These are phyloP conservation scores for Cyberlindnera meyerae DNA, from an alignment of 805 yeast species.

Conservation along the genomic window DNA sequence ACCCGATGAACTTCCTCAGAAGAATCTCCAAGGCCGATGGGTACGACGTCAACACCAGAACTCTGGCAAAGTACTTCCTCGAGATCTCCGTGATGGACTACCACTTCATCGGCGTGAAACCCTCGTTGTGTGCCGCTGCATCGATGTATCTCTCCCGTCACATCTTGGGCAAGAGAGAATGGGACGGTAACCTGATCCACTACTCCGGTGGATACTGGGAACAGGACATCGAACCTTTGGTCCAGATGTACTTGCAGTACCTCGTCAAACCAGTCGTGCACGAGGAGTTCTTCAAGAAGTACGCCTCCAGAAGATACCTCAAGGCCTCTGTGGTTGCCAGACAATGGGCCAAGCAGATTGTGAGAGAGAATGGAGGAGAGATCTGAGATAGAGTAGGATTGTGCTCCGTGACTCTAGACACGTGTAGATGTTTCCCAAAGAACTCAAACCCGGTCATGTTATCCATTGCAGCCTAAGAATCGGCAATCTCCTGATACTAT, in stretches of 20 bases:
- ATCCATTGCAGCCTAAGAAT: constrained; percentile 21
- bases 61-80: constrained; percentile 80
- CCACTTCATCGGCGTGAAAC: constrained; percentile 69
- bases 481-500: constrained; percentile 23
- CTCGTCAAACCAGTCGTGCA: constrained; percentile 76
- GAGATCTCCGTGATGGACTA: constrained; percentile 80
- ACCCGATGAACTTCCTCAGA: constrained; percentile 89
- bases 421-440: constrained; percentile 18
- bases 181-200: constrained; percentile 85
- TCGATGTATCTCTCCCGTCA: constrained; percentile 83
- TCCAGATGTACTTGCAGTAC: constrained; percentile 72
- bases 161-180: constrained; percentile 64
- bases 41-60: constrained; percentile 85
- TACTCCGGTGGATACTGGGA: constrained; percentile 88
- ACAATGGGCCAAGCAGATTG: constrained; percentile 68
- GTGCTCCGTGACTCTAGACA: constrained; percentile 14
- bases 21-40: constrained; percentile 92
- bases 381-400: constrained; percentile 3
- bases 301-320: constrained; percentile 83
- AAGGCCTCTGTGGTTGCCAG: constrained; percentile 77
- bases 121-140: constrained; percentile 82
- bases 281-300: constrained; percentile 90
- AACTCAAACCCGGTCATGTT: constrained; percentile 23
- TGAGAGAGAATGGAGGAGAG: constrained; percentile 13
- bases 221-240: constrained; percentile 64